A percentile compares a stretch with the other conserved stretches of the same genome.
Evolutionary conservation across 345 rosid species (phyloP).

Genomic region (Rhodamnia rubescens): DNA sequence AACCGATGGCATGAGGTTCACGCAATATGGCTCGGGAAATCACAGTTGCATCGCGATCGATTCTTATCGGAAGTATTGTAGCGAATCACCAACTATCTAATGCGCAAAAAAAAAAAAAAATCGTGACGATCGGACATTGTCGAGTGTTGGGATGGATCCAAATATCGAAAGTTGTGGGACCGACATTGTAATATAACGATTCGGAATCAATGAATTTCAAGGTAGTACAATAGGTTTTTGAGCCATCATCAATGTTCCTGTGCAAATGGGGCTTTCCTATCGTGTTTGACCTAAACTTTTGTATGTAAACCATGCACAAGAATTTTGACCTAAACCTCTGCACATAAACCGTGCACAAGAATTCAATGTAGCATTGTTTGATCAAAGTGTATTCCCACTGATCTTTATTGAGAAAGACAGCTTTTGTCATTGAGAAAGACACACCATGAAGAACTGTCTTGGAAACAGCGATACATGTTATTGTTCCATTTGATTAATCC

Average conservation of each 20-base stretch:
- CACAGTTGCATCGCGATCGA: fast-evolving
- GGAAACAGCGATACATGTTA: not conserved
- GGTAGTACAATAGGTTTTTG: not conserved
- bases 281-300: not conserved
- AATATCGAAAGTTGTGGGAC: not conserved
- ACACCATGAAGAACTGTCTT: not conserved
- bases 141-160: not conserved
- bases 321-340: not conserved
- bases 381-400: not conserved
- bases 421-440: not conserved
- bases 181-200: not conserved
- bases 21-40: not conserved
- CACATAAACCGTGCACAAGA: not conserved
- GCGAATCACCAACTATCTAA: not conserved
- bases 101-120: no score
- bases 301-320: not conserved
- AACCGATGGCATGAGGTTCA: not conserved
- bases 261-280: not conserved
- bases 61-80: not conserved
- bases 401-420: not conserved
- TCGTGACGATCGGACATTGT: no score
- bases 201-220: not conserved
- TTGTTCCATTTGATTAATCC: no score
- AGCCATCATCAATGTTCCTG: not conserved
- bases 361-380: not conserved